Evolutionary conservation across 306 rosid genomes (phyloP), one percentile per base, ranked within the genome.

Genomic region (Myrica gale): DNA sequence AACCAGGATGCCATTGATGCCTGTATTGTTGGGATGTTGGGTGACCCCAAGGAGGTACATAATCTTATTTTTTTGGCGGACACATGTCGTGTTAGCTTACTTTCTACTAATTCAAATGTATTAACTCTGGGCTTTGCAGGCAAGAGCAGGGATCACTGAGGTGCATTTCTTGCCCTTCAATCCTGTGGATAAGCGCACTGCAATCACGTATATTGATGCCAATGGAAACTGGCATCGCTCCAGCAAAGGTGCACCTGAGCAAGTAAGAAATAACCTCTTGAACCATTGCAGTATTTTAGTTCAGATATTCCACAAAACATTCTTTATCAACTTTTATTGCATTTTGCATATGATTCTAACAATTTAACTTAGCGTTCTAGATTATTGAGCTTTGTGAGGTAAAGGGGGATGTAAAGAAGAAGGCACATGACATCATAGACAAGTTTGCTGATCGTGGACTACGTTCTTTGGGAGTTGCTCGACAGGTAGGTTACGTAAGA

Each of bases 211-310:
- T 83, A 78, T 88, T 65, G 97, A 93, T 20, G 11, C 6, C n/a
- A 7, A 88, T 3, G 91, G 91, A 8, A 44, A 87, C 67, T 91
- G 98, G 96, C 86, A 89, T 76, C 75, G 98, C 76, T 79, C 90
- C 76, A 91, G 97, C 92, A 93, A 93, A 81, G 98, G 98, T 80
- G 98, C 98, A 52, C 98, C 98, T 62, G 98, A 93, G 75, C 97
- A 93, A 86, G 98, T 93, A 78, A 77, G 79, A 44, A 74, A 44
- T 15, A 9, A 41, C 41, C n/a, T 58, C 66, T 26, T 58, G 54
- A 12, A 45, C 65, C 41, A 37, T 5, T 63, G 51, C 5, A 69
- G 0, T 63, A 69, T 45, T 78, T 66, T 8, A 65, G 20, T 50
- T n/a, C 37, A 8, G 42, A 48, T 17, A 57, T 11, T 15, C 51